These are phyloP conservation scores for Ogataea parapolymorpha DNA, from an alignment of 805 yeast genomes.

Conservation along the genomic window DNA sequence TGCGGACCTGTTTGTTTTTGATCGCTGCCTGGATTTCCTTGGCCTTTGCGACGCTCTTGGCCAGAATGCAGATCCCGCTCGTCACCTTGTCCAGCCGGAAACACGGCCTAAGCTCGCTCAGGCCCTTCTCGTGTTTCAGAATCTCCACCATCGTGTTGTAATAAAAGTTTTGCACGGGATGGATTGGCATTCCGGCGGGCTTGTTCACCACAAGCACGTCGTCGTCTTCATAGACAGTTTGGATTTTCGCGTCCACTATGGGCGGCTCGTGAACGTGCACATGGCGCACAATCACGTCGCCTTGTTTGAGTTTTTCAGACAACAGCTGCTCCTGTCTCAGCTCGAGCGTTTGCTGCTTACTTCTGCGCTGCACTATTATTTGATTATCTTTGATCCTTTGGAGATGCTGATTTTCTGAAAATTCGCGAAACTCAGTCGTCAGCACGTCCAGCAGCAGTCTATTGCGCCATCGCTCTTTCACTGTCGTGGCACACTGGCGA, in stretches of 20 bases:
- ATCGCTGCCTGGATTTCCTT: conserved; percentile 34
- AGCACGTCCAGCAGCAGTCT: conserved; percentile 38
- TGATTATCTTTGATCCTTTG: conserved; percentile 18
- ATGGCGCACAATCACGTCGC: conserved; percentile 27
- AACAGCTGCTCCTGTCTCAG: conserved; percentile 31
- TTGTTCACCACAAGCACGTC: conserved; percentile 43
- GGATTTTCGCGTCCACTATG: conserved; percentile 13
- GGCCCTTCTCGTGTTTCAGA: conserved; percentile 31
- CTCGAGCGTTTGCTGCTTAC: conserved; percentile 24
- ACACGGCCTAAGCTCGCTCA: conserved; percentile 34
- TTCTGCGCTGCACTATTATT: conserved; percentile 19
- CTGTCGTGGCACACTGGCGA: conserved; percentile 34
- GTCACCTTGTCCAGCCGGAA: conserved; percentile 54
- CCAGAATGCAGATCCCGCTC: conserved; percentile 49
- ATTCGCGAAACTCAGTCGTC: conserved; percentile 37
- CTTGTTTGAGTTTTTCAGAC: conserved; percentile 16
- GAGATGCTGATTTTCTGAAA: conserved; percentile 23
- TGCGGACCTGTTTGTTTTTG: conserved; percentile 31
- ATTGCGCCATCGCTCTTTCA: conserved; percentile 44
- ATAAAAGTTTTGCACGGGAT: conserved; percentile 46
- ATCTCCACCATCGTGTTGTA: conserved; percentile 48
- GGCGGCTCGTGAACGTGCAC: conserved; percentile 33
- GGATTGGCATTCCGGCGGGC: conserved; percentile 54
- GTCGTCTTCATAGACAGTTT: conserved; percentile 23
- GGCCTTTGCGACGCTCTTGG: conserved; percentile 36